phyloP scores from a whole-genome alignment of 768 basidiomycete species.

The Ramaria rubella region DNA sequence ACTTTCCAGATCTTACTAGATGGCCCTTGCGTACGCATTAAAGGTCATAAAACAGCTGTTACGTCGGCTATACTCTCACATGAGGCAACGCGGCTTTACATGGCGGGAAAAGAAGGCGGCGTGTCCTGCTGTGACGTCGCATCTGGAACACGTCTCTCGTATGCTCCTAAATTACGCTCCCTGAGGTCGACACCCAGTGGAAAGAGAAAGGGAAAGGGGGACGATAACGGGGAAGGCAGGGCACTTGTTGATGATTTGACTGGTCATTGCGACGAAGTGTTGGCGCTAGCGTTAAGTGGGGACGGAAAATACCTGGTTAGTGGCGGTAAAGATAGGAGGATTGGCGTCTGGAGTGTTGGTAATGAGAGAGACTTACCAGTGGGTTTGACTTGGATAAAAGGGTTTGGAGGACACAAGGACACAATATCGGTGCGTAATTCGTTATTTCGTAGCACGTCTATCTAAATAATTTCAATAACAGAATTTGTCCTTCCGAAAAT shows the following conservation, averaged over 20 bases:
- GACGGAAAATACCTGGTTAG: conserved; percentile 85
- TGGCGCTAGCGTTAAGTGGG: conserved; percentile 74
- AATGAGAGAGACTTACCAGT: conserved; percentile 26
- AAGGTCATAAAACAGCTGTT: conserved; percentile 71
- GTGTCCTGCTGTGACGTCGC: conserved; percentile 81
- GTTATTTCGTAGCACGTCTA: conserved; percentile 32
- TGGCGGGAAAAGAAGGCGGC: conserved; percentile 83
- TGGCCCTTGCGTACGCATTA: conserved; percentile 40
- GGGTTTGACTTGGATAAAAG: conserved; percentile 54
- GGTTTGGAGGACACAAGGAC: conserved; percentile 74
- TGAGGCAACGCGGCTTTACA: conserved; percentile 71
- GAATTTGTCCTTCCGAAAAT: conserved; percentile 72
- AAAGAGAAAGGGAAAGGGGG: conserved; percentile 49
- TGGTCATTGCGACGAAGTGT: conserved; percentile 85
- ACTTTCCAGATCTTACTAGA: not conserved
- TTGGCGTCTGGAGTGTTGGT: conserved; percentile 84
- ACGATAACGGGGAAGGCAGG: conserved; percentile 42
- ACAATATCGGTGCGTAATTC: conserved; percentile 53
- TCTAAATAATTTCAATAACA: conserved; percentile 22
- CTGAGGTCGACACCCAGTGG: conserved; percentile 21
- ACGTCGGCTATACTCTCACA: conserved; percentile 78
- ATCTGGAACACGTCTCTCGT: conserved; percentile 51
- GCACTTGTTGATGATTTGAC: conserved; percentile 33
- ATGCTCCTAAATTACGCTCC: conserved; percentile 54
- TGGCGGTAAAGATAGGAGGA: conserved; percentile 73